Base-by-base conservation (phyloP, 495 filamentous ascomycete genomes). In the Talaromyces proteolyticus region DNA sequence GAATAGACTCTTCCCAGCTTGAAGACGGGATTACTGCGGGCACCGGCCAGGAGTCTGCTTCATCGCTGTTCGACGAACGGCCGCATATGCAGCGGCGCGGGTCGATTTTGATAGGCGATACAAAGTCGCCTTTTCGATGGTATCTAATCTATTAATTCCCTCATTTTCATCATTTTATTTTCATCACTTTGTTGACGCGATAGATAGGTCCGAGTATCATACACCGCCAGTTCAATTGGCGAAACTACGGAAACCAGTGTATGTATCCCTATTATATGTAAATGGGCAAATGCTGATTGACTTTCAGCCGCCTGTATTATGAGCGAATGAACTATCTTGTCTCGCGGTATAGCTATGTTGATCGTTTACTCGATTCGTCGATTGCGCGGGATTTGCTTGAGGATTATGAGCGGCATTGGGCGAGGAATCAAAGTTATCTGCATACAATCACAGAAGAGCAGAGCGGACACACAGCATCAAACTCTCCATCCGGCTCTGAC, bases 291-390 rank as follows among this genome's bases (percentile, higher is more conserved):
- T 11, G 16, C 42, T 14, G 53, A 29, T n/a, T 38, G 21, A 22
- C 6, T 36, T 29, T 12, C 17, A 72, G 68, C 18, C 85, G 89
- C 17, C 53, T 85, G 60, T 95, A 93, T 67, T 91, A 96, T 62
- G 83, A 91, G 63, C 79, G 86, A 5, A 90, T 78, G 57, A 96
- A 96, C 62, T 76, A 75, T 47, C 67, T 96, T 8, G 80, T 96
- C 44, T 85, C 89, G 50, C 87, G 89, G 56, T 96, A 95, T 62
- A 75, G 89, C 42, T 95, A 92, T 58, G 94, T 95, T 54, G 91
- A 96, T 64, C 78, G 86, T n/a, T 68, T 96, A 17, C 77, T 96
- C 26, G 90, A 94, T 64, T 94, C 89, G 11, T 91, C 89, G 6
- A 70, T 95, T 5, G 89, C 91, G 0, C 89, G 90, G 53, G 81